phyloP scores from a whole-genome alignment of 192 early-diverging fungal genomes.

The Linnemannia exigua region DNA sequence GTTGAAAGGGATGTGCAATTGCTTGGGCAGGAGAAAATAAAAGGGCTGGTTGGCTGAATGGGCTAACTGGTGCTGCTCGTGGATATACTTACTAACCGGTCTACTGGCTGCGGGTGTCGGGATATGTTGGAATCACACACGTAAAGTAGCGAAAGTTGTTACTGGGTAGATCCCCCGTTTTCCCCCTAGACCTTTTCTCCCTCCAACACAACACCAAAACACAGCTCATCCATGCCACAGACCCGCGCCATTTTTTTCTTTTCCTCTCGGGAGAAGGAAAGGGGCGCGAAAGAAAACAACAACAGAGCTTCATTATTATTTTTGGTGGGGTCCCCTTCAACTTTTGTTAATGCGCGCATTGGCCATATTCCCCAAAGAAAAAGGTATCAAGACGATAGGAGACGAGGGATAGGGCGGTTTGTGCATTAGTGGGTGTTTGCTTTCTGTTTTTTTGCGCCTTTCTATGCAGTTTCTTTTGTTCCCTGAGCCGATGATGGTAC shows the following conservation, averaged over 20 bases:
- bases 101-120: neutral
- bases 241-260: neutral
- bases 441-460: neutral
- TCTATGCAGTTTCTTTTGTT: neutral
- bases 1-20: neutral
- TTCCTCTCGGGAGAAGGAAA: neutral
- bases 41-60: neutral
- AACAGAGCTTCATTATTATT: neutral
- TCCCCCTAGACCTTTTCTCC: neutral
- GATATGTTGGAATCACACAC: neutral
- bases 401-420: neutral
- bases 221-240: neutral
- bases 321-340: neutral
- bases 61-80: too few relatives aligned
- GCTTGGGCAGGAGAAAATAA: neutral
- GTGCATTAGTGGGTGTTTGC: neutral
- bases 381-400: neutral
- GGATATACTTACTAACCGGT: neutral
- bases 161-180: neutral
- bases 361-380: conserved; percentile 9
- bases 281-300: neutral
- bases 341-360: neutral
- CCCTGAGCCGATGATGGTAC: neutral
- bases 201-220: neutral
- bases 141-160: neutral